Evolutionary conservation across 1,284 basidiomycete genomes (phyloP).

Genomic region (Earliella scabrosa): DNA sequence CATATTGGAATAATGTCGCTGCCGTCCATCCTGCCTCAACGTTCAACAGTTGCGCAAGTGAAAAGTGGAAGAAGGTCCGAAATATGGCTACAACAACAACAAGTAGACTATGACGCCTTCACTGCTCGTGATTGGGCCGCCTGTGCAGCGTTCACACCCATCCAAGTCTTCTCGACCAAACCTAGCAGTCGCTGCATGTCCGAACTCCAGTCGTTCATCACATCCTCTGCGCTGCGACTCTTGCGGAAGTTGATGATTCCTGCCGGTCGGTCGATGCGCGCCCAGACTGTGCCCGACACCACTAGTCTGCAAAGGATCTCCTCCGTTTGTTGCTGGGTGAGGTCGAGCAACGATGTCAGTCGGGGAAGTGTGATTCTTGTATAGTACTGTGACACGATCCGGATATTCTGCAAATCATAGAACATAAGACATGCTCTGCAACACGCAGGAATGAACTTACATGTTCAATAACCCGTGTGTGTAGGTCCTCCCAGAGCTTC

Average conservation of each 20-base stretch:
- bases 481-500: constrained; percentile 93
- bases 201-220: constrained; percentile 96
- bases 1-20: constrained; percentile 13
- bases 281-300: constrained; percentile 90
- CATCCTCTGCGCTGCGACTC: constrained; percentile 81
- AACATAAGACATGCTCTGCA: no score
- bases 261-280: constrained; percentile 91
- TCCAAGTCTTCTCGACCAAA: constrained; percentile 86
- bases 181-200: constrained; percentile 91
- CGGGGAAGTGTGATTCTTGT: constrained; percentile 88
- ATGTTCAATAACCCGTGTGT: constrained; percentile 96
- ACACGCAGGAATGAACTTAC: constrained; percentile 52
- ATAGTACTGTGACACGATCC: constrained; percentile 94
- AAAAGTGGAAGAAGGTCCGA: constrained; percentile 24
- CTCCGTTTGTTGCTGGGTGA: constrained; percentile 84
- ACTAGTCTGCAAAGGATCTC: constrained; percentile 89
- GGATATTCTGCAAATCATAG: constrained; percentile 97
- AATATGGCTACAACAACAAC: constrained; percentile 27
- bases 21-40: background rate
- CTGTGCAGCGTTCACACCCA: constrained; percentile 87
- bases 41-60: background rate
- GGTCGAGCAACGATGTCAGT: constrained; percentile 87
- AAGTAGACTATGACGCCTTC: constrained; percentile 45
- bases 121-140: constrained; percentile 70
- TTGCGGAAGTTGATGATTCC: constrained; percentile 89